Evolutionary conservation across 805 yeast genomes (phyloP).

Genomic region (Barnettozyma salicaria): DNA sequence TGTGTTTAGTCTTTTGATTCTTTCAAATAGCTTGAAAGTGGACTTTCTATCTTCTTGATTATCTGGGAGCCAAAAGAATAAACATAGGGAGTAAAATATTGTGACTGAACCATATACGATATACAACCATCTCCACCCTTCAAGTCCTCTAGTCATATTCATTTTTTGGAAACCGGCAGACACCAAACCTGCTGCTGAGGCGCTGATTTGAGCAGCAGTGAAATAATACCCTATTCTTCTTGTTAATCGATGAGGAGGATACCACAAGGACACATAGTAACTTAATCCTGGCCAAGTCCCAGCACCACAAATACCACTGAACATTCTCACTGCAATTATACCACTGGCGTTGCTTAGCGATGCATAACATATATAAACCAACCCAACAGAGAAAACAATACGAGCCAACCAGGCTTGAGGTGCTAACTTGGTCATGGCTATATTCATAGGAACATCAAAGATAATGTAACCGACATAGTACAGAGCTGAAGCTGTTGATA

Average conservation of each 20-base stretch:
- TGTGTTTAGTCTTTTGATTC: conserved; percentile 19
- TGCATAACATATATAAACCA: conserved; percentile 69
- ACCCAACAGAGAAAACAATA: conserved; percentile 69
- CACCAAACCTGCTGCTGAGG: conserved; percentile 83
- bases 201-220: conserved; percentile 88
- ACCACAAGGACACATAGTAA: conserved; percentile 78
- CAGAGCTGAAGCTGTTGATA: conserved; percentile 71
- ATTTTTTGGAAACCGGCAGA: conserved; percentile 84
- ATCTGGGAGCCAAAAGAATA: conserved; percentile 85
- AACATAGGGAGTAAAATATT: conserved; percentile 51
- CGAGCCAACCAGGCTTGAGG: conserved; percentile 85
- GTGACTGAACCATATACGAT: conserved; percentile 71
- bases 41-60: conserved; percentile 16
- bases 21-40: conserved; percentile 10
- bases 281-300: conserved; percentile 92
- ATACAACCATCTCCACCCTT: conserved; percentile 88
- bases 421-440: conserved; percentile 73
- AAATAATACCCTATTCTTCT: conserved; percentile 81
- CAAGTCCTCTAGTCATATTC: conserved; percentile 61
- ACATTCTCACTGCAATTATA: conserved; percentile 62
- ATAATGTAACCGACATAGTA: conserved; percentile 79
- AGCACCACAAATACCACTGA: conserved; percentile 74
- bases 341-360: conserved; percentile 53
- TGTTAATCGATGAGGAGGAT: conserved; percentile 72
- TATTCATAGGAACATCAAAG: conserved; percentile 85